Evolutionary conservation across 1,284 basidiomycete genomes (phyloP).

Genomic region (Leccinum subfulvum): DNA sequence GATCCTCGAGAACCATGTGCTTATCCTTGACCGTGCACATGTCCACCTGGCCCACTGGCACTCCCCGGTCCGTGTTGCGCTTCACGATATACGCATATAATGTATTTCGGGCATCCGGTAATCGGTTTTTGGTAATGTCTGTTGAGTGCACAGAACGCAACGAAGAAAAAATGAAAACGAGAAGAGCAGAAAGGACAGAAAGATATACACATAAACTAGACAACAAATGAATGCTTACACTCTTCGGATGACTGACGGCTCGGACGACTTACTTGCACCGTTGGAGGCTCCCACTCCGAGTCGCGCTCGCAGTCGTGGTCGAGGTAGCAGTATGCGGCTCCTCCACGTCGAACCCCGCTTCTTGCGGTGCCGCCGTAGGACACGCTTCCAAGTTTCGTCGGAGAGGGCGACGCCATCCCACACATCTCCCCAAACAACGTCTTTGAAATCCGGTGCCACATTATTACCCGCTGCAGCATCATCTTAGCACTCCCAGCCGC

Average conservation of each 20-base stretch:
- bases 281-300: not conserved
- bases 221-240: constrained; percentile 8
- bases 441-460: constrained; percentile 30
- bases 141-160: not conserved
- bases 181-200: not conserved
- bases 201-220: not conserved
- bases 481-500: too few species aligned
- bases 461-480: constrained; percentile 32
- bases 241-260: constrained; percentile 17
- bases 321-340: not conserved
- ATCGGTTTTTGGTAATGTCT: not conserved
- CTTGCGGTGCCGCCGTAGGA: constrained; percentile 15
- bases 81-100: not conserved
- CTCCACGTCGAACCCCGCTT: constrained; percentile 19
- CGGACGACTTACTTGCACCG: not conserved
- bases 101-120: not conserved
- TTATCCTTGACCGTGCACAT: not conserved
- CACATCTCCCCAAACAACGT: constrained; percentile 27
- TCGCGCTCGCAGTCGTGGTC: not conserved
- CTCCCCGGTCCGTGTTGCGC: constrained; percentile 11
- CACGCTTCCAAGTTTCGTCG: constrained; percentile 10
- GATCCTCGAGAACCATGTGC: constrained; percentile 11
- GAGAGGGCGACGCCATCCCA: constrained; percentile 20
- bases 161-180: not conserved
- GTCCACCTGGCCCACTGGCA: not conserved